Percentiles rank a stretch among this genome's conserved stretches.
These are phyloP conservation scores for Ustilago xerochloae DNA, from an alignment of 1,284 basidiomycete species.

Conservation along the genomic window DNA sequence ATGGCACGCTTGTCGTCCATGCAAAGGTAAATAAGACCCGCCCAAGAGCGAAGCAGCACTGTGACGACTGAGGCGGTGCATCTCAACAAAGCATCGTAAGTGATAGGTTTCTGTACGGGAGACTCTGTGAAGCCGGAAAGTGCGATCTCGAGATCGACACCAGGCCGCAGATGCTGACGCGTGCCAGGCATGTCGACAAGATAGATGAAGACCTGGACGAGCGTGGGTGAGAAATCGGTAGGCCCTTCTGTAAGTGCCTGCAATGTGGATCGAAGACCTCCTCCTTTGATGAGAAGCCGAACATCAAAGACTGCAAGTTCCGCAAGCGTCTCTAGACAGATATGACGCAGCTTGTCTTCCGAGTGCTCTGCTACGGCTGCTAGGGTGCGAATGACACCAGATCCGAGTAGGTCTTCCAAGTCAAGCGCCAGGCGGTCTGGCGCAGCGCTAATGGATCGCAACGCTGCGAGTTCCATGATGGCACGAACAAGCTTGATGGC, in stretches of 20 bases:
- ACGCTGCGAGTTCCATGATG: conserved; percentile 73
- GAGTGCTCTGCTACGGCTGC: conserved; percentile 91
- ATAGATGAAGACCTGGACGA: conserved; percentile 85
- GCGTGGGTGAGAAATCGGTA: conserved; percentile 81
- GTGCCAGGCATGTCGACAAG: conserved; percentile 87
- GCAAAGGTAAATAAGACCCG: conserved; percentile 92
- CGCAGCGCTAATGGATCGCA: conserved; percentile 31
- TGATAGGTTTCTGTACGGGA: conserved; percentile 78
- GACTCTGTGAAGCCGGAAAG: conserved; percentile 73
- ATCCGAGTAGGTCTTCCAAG: conserved; percentile 63
- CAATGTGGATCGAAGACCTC: conserved; percentile 86
- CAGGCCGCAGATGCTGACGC: conserved; percentile 81
- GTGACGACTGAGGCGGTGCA: conserved; percentile 82
- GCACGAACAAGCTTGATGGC: conserved; percentile 91
- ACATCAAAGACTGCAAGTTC: conserved; percentile 92
- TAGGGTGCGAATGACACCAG: conserved; percentile 75
- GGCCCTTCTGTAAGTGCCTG: conserved; percentile 89
- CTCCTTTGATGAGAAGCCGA: conserved; percentile 81
- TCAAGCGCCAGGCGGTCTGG: conserved; percentile 68
- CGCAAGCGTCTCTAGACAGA: conserved; percentile 87
- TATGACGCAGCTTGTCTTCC: conserved; percentile 86
- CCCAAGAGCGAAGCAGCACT: conserved; percentile 87
- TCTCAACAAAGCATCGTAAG: conserved; percentile 73
- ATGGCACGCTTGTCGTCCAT: conserved; percentile 88
- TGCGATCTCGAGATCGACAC: conserved; percentile 86